These are phyloP conservation scores for Nannochloropsis gaditana DNA, from an alignment of 108 stramenopile species.

Conservation along the genomic window DNA sequence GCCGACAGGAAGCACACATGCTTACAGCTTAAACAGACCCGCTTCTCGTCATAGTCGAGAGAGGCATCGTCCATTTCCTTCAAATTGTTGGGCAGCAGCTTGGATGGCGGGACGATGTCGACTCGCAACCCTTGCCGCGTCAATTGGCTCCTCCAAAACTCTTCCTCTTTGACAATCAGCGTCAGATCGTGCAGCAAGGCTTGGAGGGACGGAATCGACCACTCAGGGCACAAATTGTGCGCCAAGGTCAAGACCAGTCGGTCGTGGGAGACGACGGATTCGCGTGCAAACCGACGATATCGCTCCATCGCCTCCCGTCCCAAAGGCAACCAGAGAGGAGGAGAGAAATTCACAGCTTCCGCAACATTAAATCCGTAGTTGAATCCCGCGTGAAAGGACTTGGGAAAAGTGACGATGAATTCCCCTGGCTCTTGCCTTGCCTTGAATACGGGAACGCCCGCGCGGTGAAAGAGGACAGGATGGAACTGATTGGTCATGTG, in stretches of 20 bases:
- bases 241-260: constrained; percentile 79
- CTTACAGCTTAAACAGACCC: constrained; percentile 37
- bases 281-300: constrained; percentile 74
- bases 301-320: constrained; percentile 81
- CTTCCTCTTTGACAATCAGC: background rate
- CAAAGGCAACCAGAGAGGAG: constrained; percentile 76
- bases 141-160: constrained; percentile 53
- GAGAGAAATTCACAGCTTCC: constrained; percentile 65
- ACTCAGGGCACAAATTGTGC: constrained; percentile 64
- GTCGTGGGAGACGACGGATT: constrained; percentile 82
- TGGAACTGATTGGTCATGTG: constrained; percentile 83
- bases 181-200: constrained; percentile 60
- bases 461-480: constrained; percentile 80
- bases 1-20: constrained; percentile 82
- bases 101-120: background rate
- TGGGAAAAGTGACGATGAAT: constrained; percentile 93
- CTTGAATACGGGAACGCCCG: constrained; percentile 77
- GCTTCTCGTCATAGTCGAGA: background rate
- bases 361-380: constrained; percentile 88
- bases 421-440: constrained; percentile 74
- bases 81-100: background rate
- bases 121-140: background rate
- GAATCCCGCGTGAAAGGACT: constrained; percentile 93
- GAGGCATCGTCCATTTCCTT: background rate
- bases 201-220: constrained; percentile 62